Evolutionary conservation across 2,329 filamentous ascomycete species (phyloP).

Genomic region (Fusarium decemcellulare): DNA sequence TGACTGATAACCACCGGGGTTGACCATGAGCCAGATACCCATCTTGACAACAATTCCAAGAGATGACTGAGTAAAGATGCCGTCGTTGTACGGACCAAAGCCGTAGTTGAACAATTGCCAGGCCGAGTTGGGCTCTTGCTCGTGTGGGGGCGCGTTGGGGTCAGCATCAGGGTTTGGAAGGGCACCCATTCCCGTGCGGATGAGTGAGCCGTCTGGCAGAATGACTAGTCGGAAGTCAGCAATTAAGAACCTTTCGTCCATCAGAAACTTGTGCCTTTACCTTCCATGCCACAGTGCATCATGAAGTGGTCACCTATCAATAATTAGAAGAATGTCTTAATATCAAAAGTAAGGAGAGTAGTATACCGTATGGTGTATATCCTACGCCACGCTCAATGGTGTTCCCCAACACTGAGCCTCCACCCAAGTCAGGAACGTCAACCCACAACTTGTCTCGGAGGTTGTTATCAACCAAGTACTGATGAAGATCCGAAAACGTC

Average conservation of each 20-base stretch:
- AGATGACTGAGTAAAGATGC: slow-evolving; percentile 32
- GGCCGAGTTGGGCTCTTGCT: slow-evolving; percentile 31
- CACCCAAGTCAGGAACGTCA: slow-evolving; percentile 36
- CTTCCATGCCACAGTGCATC: slow-evolving; percentile 40
- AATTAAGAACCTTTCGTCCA: not conserved
- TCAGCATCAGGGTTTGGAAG: slow-evolving; percentile 32
- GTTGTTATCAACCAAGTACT: slow-evolving; percentile 29
- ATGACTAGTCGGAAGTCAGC: slow-evolving; percentile 1
- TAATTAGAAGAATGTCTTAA: not conserved
- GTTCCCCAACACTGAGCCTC: slow-evolving; percentile 36
- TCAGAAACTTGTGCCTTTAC: not conserved
- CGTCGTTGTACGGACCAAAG: slow-evolving; percentile 35
- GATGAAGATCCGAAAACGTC: slow-evolving; percentile 30
- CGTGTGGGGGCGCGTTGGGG: slow-evolving; percentile 25
- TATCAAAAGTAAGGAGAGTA: rapidly evolving
- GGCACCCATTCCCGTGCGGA: slow-evolving; percentile 39
- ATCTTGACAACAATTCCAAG: slow-evolving; percentile 39
- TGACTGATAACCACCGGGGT: slow-evolving; percentile 32
- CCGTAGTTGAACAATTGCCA: slow-evolving; percentile 40
- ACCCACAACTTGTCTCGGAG: slow-evolving; percentile 34
- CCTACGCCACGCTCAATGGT: slow-evolving; percentile 36
- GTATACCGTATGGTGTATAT: slow-evolving; percentile 35
- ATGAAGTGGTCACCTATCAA: slow-evolving; percentile 31
- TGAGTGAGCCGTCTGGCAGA: slow-evolving; percentile 24
- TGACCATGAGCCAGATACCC: slow-evolving; percentile 37